Evolutionary conservation across 2,329 filamentous ascomycete species (phyloP), one percentile per base, ranked within the genome.

Genomic region (Alternaria viburni): DNA sequence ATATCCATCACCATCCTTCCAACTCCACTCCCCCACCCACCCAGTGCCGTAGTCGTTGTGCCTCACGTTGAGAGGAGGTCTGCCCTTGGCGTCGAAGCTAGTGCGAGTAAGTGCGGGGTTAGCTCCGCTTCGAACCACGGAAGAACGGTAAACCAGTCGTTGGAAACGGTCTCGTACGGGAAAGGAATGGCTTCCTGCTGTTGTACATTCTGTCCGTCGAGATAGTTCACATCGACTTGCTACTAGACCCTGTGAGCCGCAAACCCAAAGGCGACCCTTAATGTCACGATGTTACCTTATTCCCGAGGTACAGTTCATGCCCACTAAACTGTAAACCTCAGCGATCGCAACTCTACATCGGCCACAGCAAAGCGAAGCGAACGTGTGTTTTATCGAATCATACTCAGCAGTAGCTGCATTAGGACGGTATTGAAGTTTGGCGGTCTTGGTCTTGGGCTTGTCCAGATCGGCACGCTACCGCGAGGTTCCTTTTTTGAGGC

Each of bases 61-160:
- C 55, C 51, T 65, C 54, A 52, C 28, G 36, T 54, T 51, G 54
- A 65, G 69, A 68, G 69, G 67, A 68, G 66, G 60, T 58, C 36
- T 55, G 26, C 30, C 17, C 65, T 74, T 73, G 70, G 73, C 70
- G 63, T 65, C 62, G 63, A 69, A 55, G 36, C 69, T 69, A 71
- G 55, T 65, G 65, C 41, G 30, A 46, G 60, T 36, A 62, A 65
- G 67, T 72, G 71, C 71, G 71, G 71, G 71, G 71, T 69, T 68
- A 65, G 56, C 55, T 47, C 56, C 49, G 44, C 57, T 41, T 52
- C 28, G 41, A 51, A 55, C 36, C 56, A 59, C 59, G 52, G 57
- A 59, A 28, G 32, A 57, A 49, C 44, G 36, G 43, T 47, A 52
- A 43, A 36, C 59, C 50, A 56, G 58, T 59, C 58, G 28, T 30